phyloP scores from a whole-genome alignment of 176 grass and related monocot genomes.

The Carex parvula region DNA sequence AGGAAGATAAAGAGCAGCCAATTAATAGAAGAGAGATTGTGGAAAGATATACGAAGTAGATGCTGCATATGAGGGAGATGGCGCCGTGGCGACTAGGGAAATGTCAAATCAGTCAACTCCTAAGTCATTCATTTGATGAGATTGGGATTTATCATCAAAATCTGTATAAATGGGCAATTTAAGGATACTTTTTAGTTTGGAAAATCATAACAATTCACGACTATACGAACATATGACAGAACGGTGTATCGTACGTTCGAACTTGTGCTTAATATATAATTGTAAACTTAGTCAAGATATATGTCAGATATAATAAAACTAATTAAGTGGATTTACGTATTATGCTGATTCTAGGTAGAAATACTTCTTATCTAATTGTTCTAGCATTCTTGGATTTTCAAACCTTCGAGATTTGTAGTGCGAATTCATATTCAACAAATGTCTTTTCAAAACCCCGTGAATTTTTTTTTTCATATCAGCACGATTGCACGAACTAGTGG shows the following conservation, averaged over 20 bases:
- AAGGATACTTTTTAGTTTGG: too few relatives aligned
- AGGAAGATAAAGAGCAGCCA: not conserved
- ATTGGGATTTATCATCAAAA: not conserved
- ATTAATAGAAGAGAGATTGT: conserved; percentile 3
- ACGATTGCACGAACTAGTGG: too few relatives aligned
- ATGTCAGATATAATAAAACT: not conserved
- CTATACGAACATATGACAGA: too few relatives aligned
- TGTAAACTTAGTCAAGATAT: not conserved
- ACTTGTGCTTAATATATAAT: not conserved
- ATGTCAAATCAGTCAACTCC: not conserved
- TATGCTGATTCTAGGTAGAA: too few relatives aligned
- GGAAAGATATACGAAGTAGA: not conserved
- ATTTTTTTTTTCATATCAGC: too few relatives aligned
- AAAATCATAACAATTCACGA: not conserved
- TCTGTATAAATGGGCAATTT: too few relatives aligned
- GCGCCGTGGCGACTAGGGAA: not conserved
- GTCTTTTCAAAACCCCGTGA: too few relatives aligned
- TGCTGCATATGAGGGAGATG: not conserved
- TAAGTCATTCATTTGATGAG: not conserved
- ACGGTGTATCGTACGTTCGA: too few relatives aligned
- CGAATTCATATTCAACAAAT: too few relatives aligned
- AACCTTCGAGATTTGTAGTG: too few relatives aligned
- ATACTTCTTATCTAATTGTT: conserved; percentile 52
- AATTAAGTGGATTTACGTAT: too few relatives aligned
- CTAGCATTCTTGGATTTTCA: conserved; percentile 5